Evolutionary conservation across 176 grass and related monocot species (phyloP).

Genomic region (Aegilops speltoides): DNA sequence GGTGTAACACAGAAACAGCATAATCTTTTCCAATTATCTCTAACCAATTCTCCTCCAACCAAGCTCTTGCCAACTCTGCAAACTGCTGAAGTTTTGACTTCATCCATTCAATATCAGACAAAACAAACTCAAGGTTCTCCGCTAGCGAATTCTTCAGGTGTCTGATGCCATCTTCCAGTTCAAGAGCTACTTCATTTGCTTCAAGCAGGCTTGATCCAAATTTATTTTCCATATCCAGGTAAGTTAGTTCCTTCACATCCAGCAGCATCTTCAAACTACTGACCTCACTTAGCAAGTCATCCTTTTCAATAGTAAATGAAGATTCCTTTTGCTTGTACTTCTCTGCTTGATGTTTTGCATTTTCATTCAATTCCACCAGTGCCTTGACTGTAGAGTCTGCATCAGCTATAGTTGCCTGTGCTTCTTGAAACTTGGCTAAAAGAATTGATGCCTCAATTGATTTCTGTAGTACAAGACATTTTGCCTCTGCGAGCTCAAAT

Average conservation of each 20-base stretch:
- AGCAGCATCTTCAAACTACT: constrained; percentile 50
- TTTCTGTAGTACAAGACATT: constrained; percentile 54
- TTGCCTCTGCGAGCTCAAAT: constrained; percentile 59
- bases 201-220: constrained; percentile 47
- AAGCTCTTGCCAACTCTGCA: constrained; percentile 47
- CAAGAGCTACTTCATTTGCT: constrained; percentile 51
- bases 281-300: constrained; percentile 44
- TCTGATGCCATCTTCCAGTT: constrained; percentile 60
- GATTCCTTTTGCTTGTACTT: constrained; percentile 51
- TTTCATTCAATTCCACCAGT: constrained; percentile 70
- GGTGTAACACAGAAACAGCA: constrained; percentile 83
- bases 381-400: constrained; percentile 66
- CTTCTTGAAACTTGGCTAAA: constrained; percentile 68
- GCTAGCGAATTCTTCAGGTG: constrained; percentile 46
- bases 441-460: constrained; percentile 66
- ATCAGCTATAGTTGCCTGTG: constrained; percentile 69
- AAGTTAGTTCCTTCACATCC: constrained; percentile 55
- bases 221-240: constrained; percentile 46
- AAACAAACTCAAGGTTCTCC: constrained; percentile 59
- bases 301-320: constrained; percentile 46
- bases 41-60: constrained; percentile 78
- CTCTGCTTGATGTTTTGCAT: constrained; percentile 55
- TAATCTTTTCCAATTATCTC: constrained; percentile 93
- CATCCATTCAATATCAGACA: constrained; percentile 60
- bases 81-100: constrained; percentile 58